A percentile compares a stretch with the other conserved stretches of the same genome.
Evolutionary conservation across 2,329 filamentous ascomycete genomes (phyloP).

Genomic region (Nothophaeocryptopus gaeumannii): DNA sequence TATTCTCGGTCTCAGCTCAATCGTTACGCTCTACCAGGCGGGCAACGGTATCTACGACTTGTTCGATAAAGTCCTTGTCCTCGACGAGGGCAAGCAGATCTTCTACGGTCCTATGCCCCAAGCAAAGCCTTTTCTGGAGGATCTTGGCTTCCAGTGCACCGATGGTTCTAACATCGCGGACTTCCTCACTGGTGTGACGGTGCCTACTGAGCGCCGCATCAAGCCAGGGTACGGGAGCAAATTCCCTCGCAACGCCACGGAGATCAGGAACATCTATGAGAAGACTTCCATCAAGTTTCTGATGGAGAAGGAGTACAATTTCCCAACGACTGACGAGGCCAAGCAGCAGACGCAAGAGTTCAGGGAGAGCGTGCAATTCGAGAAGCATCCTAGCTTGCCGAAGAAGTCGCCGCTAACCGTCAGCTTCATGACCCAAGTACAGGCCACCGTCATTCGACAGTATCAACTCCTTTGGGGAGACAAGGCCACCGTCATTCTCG

Average conservation of each 20-base stretch:
- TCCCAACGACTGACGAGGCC: constrained; percentile 51
- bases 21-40: constrained; percentile 67
- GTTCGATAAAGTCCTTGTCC: constrained; percentile 68
- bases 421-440: constrained; percentile 55
- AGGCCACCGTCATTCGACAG: constrained; percentile 56
- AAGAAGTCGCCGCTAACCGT: constrained; percentile 57
- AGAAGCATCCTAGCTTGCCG: constrained; percentile 56
- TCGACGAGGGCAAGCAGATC: constrained; percentile 64
- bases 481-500: constrained; percentile 62
- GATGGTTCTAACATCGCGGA: constrained; percentile 64
- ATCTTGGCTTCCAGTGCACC: constrained; percentile 60
- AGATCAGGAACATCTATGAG: constrained; percentile 52
- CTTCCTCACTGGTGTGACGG: constrained; percentile 64
- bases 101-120: constrained; percentile 61
- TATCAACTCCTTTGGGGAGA: constrained; percentile 66
- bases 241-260: constrained; percentile 45
- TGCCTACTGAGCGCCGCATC: constrained; percentile 50
- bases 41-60: constrained; percentile 67
- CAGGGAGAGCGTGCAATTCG: constrained; percentile 49
- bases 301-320: constrained; percentile 58
- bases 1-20: constrained; percentile 57
- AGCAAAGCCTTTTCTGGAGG: constrained; percentile 63
- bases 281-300: constrained; percentile 49
- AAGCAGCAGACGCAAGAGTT: constrained; percentile 55
- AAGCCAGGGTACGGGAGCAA: constrained; percentile 42